phyloP scores from a whole-genome alignment of 768 basidiomycete species.

The Paxillus ammoniavirescens region DNA sequence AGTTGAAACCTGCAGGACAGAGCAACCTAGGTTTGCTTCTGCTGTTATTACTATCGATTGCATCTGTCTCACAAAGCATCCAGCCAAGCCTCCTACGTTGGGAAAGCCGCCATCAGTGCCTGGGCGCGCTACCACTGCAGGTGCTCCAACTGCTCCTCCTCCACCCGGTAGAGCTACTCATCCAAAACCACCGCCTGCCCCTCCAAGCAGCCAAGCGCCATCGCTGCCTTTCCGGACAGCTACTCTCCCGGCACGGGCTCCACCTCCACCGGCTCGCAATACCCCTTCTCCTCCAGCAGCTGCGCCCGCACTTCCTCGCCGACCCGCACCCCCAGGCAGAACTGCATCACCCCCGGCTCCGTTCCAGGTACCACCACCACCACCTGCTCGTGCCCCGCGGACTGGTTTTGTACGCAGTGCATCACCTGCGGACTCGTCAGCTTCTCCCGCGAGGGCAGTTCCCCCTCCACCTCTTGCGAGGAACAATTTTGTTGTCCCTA shows the following conservation, averaged over 20 bases:
- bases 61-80: conserved; percentile 9
- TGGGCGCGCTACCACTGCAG: conserved; percentile 39
- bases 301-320: conserved; percentile 24
- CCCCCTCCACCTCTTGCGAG: conserved; percentile 30
- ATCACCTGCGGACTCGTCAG: conserved; percentile 15
- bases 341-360: conserved; percentile 26
- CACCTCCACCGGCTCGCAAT: conserved; percentile 40
- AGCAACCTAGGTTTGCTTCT: conserved; percentile 48
- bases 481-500: conserved; percentile 8
- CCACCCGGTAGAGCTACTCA: conserved; percentile 32
- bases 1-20: conserved; percentile 78
- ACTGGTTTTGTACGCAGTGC: conserved; percentile 27
- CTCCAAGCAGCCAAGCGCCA: conserved; percentile 35
- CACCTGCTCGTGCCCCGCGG: conserved; percentile 25
- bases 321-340: conserved; percentile 33
- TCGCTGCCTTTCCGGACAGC: conserved; percentile 41
- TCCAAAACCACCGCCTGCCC: conserved; percentile 32
- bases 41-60: conserved; percentile 5
- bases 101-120: conserved; percentile 70
- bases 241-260: conserved; percentile 42
- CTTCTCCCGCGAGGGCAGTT: conserved; percentile 14
- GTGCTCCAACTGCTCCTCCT: conserved; percentile 24
- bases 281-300: conserved; percentile 27
- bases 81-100: conserved; percentile 61
- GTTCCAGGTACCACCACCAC: conserved; percentile 24